A percentile compares a stretch with the other conserved stretches of the same genome.
Evolutionary conservation across 768 basidiomycete species (phyloP).

Genomic region (Russula sp.): DNA sequence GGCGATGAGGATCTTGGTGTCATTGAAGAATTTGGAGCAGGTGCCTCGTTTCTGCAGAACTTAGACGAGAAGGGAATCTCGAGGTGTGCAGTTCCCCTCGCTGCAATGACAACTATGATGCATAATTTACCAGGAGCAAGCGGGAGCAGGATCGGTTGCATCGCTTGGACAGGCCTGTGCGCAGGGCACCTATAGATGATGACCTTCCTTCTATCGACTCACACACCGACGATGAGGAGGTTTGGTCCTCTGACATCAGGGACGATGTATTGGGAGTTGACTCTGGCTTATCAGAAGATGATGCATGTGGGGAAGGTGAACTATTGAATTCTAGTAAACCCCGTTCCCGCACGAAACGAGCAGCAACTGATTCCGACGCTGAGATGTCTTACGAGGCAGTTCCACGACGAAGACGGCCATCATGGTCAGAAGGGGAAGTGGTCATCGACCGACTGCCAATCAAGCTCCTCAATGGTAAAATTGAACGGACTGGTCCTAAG

Average conservation of each 20-base stretch:
- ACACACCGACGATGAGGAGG: constrained; percentile 50
- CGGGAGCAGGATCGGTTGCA: constrained; percentile 71
- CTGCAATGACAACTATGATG: constrained; percentile 8
- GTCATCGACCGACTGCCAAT: constrained; percentile 69
- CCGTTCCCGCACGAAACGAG: constrained; percentile 20
- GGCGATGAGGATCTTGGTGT: constrained; percentile 68
- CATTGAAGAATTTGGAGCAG: constrained; percentile 54
- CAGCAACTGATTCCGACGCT: constrained; percentile 39
- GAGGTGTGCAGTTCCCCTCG: constrained; percentile 41
- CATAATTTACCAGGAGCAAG: constrained; percentile 55
- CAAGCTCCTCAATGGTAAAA: constrained; percentile 74
- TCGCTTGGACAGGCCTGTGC: constrained; percentile 52
- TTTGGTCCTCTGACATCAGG: constrained; percentile 42
- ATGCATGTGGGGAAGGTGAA: constrained; percentile 26
- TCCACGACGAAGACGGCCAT: constrained; percentile 45
- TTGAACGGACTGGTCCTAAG: constrained; percentile 50
- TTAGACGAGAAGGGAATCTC: constrained; percentile 78
- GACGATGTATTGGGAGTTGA: constrained; percentile 23
- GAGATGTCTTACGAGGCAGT: constrained; percentile 71
- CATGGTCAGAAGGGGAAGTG: constrained; percentile 40
- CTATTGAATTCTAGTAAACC: constrained; percentile 19
- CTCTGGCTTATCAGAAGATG: constrained; percentile 27
- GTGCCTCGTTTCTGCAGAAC: constrained; percentile 56
- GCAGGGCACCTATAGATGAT: constrained; percentile 37
- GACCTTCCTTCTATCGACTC: constrained; percentile 66